phyloP scores from a whole-genome alignment of 108 stramenopile genomes.

The Cyclostephanos invisitatus region DNA sequence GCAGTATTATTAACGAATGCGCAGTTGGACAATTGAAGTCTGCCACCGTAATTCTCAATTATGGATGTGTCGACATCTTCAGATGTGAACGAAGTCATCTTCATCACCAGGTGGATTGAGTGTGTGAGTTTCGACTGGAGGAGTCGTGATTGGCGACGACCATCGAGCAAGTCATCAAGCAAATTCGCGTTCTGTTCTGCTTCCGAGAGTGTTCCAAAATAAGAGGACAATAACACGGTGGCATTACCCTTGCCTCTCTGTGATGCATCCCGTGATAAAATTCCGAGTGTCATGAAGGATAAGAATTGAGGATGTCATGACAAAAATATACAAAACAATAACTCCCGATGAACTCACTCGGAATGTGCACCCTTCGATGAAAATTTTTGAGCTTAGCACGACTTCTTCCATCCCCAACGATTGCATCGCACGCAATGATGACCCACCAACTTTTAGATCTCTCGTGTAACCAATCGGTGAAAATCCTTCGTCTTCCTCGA shows the following conservation, averaged over 20 bases:
- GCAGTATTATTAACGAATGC: slow-evolving; percentile 35
- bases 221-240: slow-evolving; percentile 23
- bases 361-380: slow-evolving; percentile 1
- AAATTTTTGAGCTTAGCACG: neutral
- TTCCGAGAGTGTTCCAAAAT: neutral
- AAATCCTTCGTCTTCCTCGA: neutral
- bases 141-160: neutral
- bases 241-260: slow-evolving; percentile 30
- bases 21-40: slow-evolving; percentile 19
- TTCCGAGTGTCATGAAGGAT: slow-evolving; percentile 1
- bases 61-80: slow-evolving; percentile 28
- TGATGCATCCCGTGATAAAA: neutral
- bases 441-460: neutral
- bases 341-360: neutral
- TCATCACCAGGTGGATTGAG: slow-evolving; percentile 29
- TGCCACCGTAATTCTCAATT: slow-evolving; percentile 32
- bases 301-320: neutral
- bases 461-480: neutral
- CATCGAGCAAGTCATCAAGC: slow-evolving; percentile 17
- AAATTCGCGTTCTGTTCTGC: slow-evolving; percentile 16
- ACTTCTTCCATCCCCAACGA: neutral
- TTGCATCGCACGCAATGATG: neutral
- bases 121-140: slow-evolving; percentile 17
- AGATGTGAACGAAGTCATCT: slow-evolving; percentile 14
- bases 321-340: neutral